Base-by-base conservation (phyloP, 176 grass and related monocot species). In the Triticum turgidum region DNA sequence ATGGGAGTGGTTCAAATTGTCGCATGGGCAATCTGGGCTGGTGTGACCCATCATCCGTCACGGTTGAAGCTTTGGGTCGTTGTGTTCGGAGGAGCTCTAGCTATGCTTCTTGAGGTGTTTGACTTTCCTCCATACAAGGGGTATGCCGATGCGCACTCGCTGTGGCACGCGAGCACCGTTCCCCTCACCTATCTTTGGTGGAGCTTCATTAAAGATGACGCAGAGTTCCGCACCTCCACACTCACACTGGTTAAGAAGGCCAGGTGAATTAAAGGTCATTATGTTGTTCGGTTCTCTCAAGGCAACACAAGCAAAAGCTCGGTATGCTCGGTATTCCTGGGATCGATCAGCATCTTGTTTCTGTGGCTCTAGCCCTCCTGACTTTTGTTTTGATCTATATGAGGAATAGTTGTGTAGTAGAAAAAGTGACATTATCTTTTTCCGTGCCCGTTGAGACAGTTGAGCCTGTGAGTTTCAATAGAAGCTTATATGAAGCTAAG, bases 11-110 rank as follows among this genome's bases (percentile, higher is more conserved):
- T 89, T 73, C 93, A 95, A 88, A 90, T 98, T 83, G 73, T 91
- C 47, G 73, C 94, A 87, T 98, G 96, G 96, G 71, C 91, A 81
- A 87, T 94, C 83, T 98, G 93, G 96, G 93, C 82, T 15, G 91
- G 96, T 38, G 63, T 92, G 75, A 87, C 79, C 42, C 79, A 35
- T 54, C 96, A 98, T 73, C 96, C 93, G 7, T 80, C 96, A 21
- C 88, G 88, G 47, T 86, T 94, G 39, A 98, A 94, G 79, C 82
- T 98, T 47, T 98, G 91, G 91, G 70, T 61, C 4, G 88, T 87
- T 62, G 86, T 96, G 32, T 71, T 92, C 54, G 93, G 90, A 45
- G 86, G 93, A 52, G 93, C 86, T 21, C 80, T 94, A 70, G 93
- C 96, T 73, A 88, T 95, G 88, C 91, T 95, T 69, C 84, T 95